Percentiles rank a stretch among this genome's conserved stretches.
Conservation (phyloP, 108 stramenopile species). For the Cyclotella atomus region DNA sequence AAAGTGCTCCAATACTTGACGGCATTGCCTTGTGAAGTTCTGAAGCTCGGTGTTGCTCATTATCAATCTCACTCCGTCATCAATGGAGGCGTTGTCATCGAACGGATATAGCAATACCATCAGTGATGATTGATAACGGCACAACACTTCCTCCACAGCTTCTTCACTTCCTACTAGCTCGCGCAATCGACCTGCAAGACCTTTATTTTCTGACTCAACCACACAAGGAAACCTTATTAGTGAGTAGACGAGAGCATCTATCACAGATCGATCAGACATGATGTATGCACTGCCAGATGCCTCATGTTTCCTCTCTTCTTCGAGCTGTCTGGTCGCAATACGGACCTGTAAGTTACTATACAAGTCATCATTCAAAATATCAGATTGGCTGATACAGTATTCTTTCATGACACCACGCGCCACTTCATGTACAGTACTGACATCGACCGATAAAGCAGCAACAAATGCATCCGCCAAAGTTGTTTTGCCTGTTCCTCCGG, state of each 20-base stretch:
- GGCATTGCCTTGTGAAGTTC: neutral
- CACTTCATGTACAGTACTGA: slow-evolving; percentile 10
- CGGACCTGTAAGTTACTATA: neutral
- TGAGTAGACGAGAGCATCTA: slow-evolving; percentile 10
- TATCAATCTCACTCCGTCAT: neutral
- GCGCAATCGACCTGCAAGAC: neutral
- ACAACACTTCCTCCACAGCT: neutral
- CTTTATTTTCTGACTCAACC: neutral
- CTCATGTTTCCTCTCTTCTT: neutral
- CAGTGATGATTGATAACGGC: neutral
- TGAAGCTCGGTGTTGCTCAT: neutral
- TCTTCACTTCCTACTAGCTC: neutral
- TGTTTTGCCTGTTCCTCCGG: slow-evolving; percentile 10
- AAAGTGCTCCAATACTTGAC: neutral
- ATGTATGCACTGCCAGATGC: neutral
- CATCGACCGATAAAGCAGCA: neutral
- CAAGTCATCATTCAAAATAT: neutral
- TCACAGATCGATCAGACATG: slow-evolving; percentile 7
- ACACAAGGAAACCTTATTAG: neutral
- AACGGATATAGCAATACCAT: slow-evolving; percentile 1
- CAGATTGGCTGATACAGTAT: neutral
- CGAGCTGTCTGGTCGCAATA: slow-evolving; percentile 2
- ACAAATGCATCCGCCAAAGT: slow-evolving; percentile 7
- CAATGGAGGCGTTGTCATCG: neutral
- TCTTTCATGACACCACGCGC: slow-evolving; percentile 3